Base-by-base conservation (phyloP, 495 filamentous ascomycete genomes). In the Chlorociboria aeruginascens region DNA sequence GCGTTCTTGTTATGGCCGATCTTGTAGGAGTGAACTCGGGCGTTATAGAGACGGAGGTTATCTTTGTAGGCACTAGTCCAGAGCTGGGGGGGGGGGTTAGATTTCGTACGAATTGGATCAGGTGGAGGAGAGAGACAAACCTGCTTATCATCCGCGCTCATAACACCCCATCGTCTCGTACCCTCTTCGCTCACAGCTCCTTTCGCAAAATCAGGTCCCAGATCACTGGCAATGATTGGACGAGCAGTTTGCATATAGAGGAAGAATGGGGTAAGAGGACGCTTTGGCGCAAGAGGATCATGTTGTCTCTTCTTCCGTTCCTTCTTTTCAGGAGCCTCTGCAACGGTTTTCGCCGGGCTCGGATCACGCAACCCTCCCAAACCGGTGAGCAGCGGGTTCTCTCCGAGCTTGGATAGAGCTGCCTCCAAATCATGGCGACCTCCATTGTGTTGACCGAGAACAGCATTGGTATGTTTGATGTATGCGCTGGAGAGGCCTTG, bases 281-380 rank as follows among this genome's bases (percentile, higher is more conserved):
- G 78, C 74, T 95, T 95, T 43, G 92, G 92, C 10, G 89, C 87
- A 61, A 95, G 93, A 49, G 90, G 90, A 63, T 98, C 93, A 54
- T 81, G 83, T 36, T 75, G 79, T 50, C 85, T 82, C 78, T 89
- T 92, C 70, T 86, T 85, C 62, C 86, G 85, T 71, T 85, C 85
- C 71, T 82, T 86, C 67, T 81, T 82, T 60, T 76, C 78, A 44
- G 76, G 72, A 9, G 74, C 74, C 6, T 69, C 64, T 7, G 45
- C 32, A 16, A 35, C 35, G 1, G 32, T 40, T 33, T 49, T 58
- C 40, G 63, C 65, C 43, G 54, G 56, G 38, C 39, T 57, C 8
- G 43, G 53, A 37, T 58, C 59, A 41, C 71, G 57, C 28, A 65
- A 61, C 48, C 59, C 64, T 4, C 73, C 66, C 6, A 61, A 52